Evolutionary conservation across 2,329 filamentous ascomycete species (phyloP).

Genomic region (Xylaria multiplex): DNA sequence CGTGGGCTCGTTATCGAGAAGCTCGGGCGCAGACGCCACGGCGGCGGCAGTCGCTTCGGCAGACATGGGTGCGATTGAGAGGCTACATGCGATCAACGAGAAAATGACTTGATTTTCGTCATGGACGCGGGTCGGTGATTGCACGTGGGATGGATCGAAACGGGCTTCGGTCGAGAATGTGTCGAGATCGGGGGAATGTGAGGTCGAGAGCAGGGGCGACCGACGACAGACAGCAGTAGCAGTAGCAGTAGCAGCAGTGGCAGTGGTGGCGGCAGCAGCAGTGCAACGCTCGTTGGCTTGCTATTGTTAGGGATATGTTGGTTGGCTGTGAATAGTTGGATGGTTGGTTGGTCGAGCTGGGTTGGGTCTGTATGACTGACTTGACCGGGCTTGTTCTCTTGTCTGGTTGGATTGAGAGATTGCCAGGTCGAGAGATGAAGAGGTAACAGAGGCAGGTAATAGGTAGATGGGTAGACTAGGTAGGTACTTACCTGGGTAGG

Average conservation of each 20-base stretch:
- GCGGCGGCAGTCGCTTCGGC: slow-evolving; percentile 64
- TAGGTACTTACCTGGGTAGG: too few relatives aligned
- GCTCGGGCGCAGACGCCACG: slow-evolving; percentile 53
- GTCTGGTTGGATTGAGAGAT: slow-evolving; percentile 35
- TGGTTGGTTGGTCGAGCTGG: slow-evolving; percentile 27
- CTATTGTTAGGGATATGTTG: not conserved
- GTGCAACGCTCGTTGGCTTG: slow-evolving; percentile 33
- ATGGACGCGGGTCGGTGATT: slow-evolving; percentile 32
- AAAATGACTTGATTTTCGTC: slow-evolving; percentile 24
- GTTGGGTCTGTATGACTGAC: not conserved
- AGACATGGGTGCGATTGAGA: slow-evolving; percentile 59
- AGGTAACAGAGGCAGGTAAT: not conserved
- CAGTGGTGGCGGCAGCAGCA: slow-evolving; percentile 17
- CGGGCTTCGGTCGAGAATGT: slow-evolving; percentile 24
- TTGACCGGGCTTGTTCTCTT: slow-evolving; percentile 17
- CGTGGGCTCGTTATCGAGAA: slow-evolving; percentile 42
- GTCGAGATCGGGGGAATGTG: slow-evolving; percentile 21
- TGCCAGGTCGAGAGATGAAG: slow-evolving; percentile 33
- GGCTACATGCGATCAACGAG: slow-evolving; percentile 57
- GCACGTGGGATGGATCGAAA: slow-evolving; percentile 31
- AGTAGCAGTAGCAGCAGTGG: not conserved
- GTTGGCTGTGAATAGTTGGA: slow-evolving; percentile 11
- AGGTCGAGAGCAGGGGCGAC: slow-evolving; percentile 19
- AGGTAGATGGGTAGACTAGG: slow-evolving; percentile 1
- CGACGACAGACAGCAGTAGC: not conserved